Base-by-base conservation (phyloP, 805 yeast genomes). In the Spathaspora passalidarum region DNA sequence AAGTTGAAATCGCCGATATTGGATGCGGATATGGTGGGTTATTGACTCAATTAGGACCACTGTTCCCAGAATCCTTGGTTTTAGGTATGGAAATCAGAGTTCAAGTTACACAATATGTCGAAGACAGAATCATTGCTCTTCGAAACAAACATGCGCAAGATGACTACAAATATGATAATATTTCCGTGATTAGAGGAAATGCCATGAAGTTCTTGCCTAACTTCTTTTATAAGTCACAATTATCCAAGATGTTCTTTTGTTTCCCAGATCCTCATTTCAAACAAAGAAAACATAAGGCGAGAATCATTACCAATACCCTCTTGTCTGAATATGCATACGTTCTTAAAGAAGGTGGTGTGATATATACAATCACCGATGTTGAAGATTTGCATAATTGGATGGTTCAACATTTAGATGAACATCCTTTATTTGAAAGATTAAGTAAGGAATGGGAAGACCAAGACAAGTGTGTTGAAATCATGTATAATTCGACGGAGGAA, bases 231-330 rank as follows among this genome's bases (percentile, higher is more conserved):
- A 85, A 85, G 64, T 82, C 82, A 5, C 97, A 90, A 62, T 70
- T 91, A 43, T 80, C 84, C 26, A 94, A 92, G 73, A 88, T 94
- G 79, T 94, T 94, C 70, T 94, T 94, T 72, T 94, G 99, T 65
- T 94, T 94, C 78, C 99, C 99, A n/a, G 99, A 94, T 66, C 99
- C 99, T 6, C 99, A 94, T 66, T 94, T 94, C 75, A 94, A 94
- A 64, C 96, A 89, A 66, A 78, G 98, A 61, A 94, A 94, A 63
- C 99, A 94, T 69, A 94, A 94, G 75, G 97, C 97, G 5, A 79
- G 99, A 72, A 94, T 94, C 60, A 80, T 94, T 53, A 91, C 99
- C 45, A 84, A 82, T 53, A 92, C 98, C 2, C 71, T 94, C 50
- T 73, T 90, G 45, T 79, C 92, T 22, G 99, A 94, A 65, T 94